Base-by-base conservation (phyloP, 495 filamentous ascomycete genomes). In the Cenococcum geophilum region DNA sequence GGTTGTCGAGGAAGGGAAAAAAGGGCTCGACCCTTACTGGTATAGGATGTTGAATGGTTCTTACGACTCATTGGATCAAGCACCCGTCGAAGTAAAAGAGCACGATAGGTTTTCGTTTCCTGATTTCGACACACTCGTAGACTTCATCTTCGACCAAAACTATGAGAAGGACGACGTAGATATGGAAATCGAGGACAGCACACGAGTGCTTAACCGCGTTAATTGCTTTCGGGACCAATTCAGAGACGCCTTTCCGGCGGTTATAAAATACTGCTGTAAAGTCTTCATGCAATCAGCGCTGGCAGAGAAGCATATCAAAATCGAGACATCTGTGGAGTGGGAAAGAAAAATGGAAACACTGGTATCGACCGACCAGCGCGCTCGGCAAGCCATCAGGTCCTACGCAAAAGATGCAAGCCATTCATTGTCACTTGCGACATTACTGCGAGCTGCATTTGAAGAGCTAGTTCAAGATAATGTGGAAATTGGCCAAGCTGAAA, bases 1-100 rank as follows among this genome's bases (percentile, higher is more conserved):
- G 68, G 83, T 96, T 0, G 72, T 89, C 0, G 93, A 97, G 71
- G 92, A 98, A 74, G 93, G 89, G 1, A 87, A 82, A 59, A 91
- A 92, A 71, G 93, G 93, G 1, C 80, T 95, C 1, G 86, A 88
- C 74, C 88, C 88, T 11, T 88, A 90, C 67, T 90, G 88, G 84
- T 87, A 87, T 71, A 76, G 77, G 51, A 80, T 89, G 58, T 69
- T 86, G 25, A 88, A 87, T 64, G 79, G 57, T 4, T 18, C 56
- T 5, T 42, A 48, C 14, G 61, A 58, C 23, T 49, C 42, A 23
- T 52, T 57, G 36, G 50, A 55, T 32, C 63, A 65, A 25, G 57
- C 66, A 50, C 51, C 55, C 49, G 61, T 67, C 0, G 59, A 74
- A 34, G 52, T 54, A n/a, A 12, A 25, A 8, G 53, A 49, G n/a